A percentile compares a stretch with the other conserved stretches of the same genome.
These are phyloP conservation scores for Dentipellis sp. DNA, from an alignment of 768 basidiomycete genomes.

Conservation along the genomic window DNA sequence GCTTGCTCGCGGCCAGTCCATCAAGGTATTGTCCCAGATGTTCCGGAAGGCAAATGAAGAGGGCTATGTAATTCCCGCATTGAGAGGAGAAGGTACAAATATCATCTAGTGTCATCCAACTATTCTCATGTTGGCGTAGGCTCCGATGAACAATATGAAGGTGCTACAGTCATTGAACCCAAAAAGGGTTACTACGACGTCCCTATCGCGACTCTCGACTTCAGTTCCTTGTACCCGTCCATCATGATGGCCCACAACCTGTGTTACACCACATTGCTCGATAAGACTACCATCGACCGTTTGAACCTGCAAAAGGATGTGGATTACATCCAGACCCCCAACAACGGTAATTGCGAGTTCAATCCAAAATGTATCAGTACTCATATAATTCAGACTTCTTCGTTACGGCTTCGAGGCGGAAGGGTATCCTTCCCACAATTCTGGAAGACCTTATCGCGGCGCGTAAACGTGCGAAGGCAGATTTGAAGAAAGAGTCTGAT, in stretches of 20 bases:
- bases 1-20: constrained; percentile 90
- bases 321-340: constrained; percentile 93
- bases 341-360: constrained; percentile 56
- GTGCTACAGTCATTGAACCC: constrained; percentile 98
- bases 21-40: constrained; percentile 96
- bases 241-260: constrained; percentile 99
- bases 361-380: too few species aligned
- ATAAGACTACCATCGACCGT: constrained; percentile 68
- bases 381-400: constrained; percentile 61
- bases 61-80: constrained; percentile 80
- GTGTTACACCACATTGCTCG: constrained; percentile 94
- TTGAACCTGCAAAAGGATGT: constrained; percentile 71
- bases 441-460: constrained; percentile 90
- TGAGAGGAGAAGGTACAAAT: constrained; percentile 71
- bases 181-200: constrained; percentile 92
- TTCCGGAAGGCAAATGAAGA: constrained; percentile 89
- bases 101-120: too few species aligned
- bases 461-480: constrained; percentile 90
- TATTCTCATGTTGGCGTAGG: constrained; percentile 31
- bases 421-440: constrained; percentile 86
- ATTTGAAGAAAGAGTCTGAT: constrained; percentile 94
- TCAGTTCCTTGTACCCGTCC: constrained; percentile 96
- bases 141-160: constrained; percentile 94
- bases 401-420: constrained; percentile 58
- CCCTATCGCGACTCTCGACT: constrained; percentile 97